Evolutionary conservation across 2,329 filamentous ascomycete species (phyloP).

Genomic region (Fusarium verrucosum): DNA sequence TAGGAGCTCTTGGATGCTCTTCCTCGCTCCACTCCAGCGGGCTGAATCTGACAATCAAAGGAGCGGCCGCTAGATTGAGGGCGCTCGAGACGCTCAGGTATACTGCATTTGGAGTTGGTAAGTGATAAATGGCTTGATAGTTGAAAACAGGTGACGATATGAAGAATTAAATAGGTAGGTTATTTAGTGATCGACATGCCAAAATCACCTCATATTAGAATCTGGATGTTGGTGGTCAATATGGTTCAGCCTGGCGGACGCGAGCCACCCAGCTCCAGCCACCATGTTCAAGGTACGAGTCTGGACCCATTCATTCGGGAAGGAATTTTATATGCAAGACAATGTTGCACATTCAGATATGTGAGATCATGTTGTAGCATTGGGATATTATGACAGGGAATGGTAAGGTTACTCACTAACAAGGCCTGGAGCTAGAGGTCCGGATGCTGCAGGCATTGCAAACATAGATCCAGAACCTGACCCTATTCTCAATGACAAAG

Average conservation of each 20-base stretch:
- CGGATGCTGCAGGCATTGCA: neutral
- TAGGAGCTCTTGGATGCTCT: slow-evolving; percentile 8
- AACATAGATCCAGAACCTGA: neutral
- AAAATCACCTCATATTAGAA: neutral
- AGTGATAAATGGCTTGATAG: neutral
- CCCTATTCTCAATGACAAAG: neutral
- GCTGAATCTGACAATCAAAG: slow-evolving; percentile 35
- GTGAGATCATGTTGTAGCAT: neutral
- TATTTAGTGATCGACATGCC: neutral
- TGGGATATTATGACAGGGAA: neutral
- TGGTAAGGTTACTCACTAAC: neutral
- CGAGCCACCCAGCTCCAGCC: neutral
- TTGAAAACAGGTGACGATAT: neutral
- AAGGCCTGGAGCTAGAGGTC: neutral
- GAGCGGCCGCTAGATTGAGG: slow-evolving; percentile 44
- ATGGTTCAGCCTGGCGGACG: neutral
- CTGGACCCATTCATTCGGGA: neutral
- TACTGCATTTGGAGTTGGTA: neutral
- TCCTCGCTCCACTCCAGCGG: slow-evolving; percentile 34
- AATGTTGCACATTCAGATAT: neutral
- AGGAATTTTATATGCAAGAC: neutral
- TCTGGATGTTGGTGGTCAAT: neutral
- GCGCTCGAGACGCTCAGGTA: slow-evolving; percentile 19
- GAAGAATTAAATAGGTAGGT: neutral
- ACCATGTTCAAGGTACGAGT: neutral